phyloP scores from a whole-genome alignment of 768 basidiomycete species.

The Pisolithus tinctorius region DNA sequence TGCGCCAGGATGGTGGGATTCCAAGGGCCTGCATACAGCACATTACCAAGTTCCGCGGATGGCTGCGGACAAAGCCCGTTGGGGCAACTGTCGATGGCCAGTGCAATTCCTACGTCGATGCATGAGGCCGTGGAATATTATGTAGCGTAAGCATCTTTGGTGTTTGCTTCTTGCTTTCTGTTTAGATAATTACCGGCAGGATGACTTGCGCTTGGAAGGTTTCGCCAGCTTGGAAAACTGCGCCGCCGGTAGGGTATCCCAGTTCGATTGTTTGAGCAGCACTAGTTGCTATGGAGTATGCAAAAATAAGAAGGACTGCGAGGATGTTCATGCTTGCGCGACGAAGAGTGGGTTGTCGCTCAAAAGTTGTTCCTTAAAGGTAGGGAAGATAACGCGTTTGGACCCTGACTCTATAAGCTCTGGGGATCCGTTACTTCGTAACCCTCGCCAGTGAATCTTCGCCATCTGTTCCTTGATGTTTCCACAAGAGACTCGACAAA shows the following conservation, averaged over 20 bases:
- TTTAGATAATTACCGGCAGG: background rate
- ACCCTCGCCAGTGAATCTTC: background rate
- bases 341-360: background rate
- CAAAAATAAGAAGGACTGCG: background rate
- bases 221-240: slow-evolving; percentile 11
- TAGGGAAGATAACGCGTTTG: too few species aligned
- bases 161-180: background rate
- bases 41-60: slow-evolving; percentile 6
- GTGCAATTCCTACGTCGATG: slow-evolving; percentile 12
- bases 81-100: slow-evolving; percentile 1
- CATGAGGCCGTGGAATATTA: slow-evolving; percentile 4
- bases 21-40: slow-evolving; percentile 6
- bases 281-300: slow-evolving; percentile 1
- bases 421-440: background rate
- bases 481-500: background rate
- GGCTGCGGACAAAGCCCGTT: slow-evolving; percentile 3
- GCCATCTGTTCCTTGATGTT: too few species aligned
- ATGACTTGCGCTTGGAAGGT: slow-evolving; percentile 14
- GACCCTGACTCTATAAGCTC: too few species aligned
- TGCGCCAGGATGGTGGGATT: background rate
- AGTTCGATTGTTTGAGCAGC: slow-evolving; percentile 15
- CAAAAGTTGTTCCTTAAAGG: too few species aligned
- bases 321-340: slow-evolving; percentile 6
- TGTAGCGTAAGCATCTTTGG: background rate
- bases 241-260: slow-evolving; percentile 15